A percentile compares a stretch with the other conserved stretches of the same genome.
Conservation (phyloP, 2,329 filamentous ascomycete genomes). For the Diplodia sapinea region DNA sequence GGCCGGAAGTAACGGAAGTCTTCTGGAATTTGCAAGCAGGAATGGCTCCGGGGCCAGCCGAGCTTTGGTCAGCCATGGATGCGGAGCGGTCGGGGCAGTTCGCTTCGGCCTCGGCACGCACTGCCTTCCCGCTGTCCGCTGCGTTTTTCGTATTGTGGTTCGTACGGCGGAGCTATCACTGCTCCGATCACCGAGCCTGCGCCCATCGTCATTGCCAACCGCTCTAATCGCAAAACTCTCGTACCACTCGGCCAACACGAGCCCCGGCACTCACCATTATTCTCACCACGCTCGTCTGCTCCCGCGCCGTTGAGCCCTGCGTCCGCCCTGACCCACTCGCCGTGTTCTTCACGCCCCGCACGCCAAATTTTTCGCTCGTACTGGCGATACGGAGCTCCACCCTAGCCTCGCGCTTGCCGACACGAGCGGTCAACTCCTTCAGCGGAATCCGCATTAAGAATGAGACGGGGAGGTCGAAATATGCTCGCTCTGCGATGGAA, state of each 20-base stretch:
- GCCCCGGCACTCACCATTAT: too few species aligned
- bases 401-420: not conserved
- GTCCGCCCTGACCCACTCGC: too few species aligned
- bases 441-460: not conserved
- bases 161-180: not conserved
- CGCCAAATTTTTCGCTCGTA: not conserved
- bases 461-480: not conserved
- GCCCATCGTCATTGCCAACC: slow-evolving; percentile 8
- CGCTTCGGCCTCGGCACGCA: not conserved
- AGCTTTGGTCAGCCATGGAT: slow-evolving; percentile 3
- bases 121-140: not conserved
- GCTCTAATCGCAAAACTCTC: not conserved
- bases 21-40: not conserved
- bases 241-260: not conserved
- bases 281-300: not conserved
- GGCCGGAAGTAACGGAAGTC: slow-evolving; percentile 17
- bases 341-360: too few species aligned
- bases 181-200: not conserved
- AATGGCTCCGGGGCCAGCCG: slow-evolving; percentile 6
- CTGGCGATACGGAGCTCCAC: slow-evolving; percentile 4
- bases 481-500: not conserved
- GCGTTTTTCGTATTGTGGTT: slow-evolving; percentile 6
- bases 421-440: not conserved
- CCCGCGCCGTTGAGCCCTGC: too few species aligned
- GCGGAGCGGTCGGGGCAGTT: not conserved